Conservation (phyloP, 106 monocot species). For the Allium sativum region DNA sequence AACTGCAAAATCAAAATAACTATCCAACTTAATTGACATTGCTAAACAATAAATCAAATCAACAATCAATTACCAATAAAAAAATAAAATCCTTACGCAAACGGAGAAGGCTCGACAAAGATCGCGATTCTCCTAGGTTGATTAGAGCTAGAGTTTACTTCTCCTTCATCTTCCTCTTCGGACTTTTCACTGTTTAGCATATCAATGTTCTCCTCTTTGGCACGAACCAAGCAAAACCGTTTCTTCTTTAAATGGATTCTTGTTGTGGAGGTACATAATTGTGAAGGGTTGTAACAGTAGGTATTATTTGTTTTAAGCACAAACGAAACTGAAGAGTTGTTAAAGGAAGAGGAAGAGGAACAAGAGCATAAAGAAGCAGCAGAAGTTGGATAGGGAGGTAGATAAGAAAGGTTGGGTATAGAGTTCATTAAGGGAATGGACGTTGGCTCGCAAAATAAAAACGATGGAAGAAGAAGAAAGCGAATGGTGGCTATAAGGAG, state of each 20-base stretch:
- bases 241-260: not conserved
- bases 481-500: not conserved
- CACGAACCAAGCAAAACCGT: not conserved
- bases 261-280: too few relatives aligned
- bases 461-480: not conserved
- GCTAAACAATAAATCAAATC: too few relatives aligned
- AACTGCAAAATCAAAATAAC: slow-evolving; percentile 22
- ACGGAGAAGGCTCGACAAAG: slow-evolving; percentile 51
- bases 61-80: too few relatives aligned
- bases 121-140: slow-evolving; percentile 33
- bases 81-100: slow-evolving; percentile 20
- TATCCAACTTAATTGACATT: too few relatives aligned
- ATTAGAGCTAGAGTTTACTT: slow-evolving; percentile 4
- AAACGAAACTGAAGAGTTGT: not conserved
- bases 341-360: not conserved
- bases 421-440: too few relatives aligned
- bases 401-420: not conserved
- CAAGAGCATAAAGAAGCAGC: not conserved
- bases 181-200: not conserved
- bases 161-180: not conserved
- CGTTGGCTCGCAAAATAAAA: too few relatives aligned
- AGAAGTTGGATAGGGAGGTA: not conserved
- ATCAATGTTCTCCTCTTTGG: not conserved
- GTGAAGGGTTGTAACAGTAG: not conserved
- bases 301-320: not conserved